Evolutionary conservation across 2,329 filamentous ascomycete species (phyloP).

Genomic region (Fusarium mundagurra): DNA sequence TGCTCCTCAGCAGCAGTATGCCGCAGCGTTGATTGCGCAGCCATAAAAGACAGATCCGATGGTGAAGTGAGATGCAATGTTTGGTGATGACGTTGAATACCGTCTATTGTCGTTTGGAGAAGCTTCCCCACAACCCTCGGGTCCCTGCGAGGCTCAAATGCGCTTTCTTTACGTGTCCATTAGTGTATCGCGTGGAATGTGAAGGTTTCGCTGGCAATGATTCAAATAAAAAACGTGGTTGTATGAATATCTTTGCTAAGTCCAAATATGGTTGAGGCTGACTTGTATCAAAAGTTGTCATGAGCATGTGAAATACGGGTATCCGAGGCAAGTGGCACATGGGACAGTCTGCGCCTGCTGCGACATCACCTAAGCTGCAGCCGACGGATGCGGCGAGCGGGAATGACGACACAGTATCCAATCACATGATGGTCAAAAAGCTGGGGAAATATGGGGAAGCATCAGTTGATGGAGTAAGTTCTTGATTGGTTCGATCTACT

Average conservation of each 20-base stretch:
- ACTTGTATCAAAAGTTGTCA: slow-evolving; percentile 11
- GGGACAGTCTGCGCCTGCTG: slow-evolving; percentile 25
- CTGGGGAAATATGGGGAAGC: slow-evolving; percentile 41
- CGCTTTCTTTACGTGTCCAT: slow-evolving; percentile 35
- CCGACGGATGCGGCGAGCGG: slow-evolving; percentile 40
- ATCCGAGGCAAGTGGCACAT: slow-evolving; percentile 45
- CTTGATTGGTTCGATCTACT: slow-evolving; percentile 10
- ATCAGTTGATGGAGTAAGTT: neutral
- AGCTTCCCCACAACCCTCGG: slow-evolving; percentile 37
- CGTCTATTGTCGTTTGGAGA: slow-evolving; percentile 9
- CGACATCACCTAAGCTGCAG: slow-evolving; percentile 32
- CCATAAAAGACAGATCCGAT: slow-evolving; percentile 65
- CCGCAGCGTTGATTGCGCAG: slow-evolving; percentile 85
- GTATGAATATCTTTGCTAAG: slow-evolving; percentile 3
- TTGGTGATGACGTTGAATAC: slow-evolving; percentile 25
- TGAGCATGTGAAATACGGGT: slow-evolving; percentile 44
- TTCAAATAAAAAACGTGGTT: neutral
- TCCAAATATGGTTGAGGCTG: slow-evolving; percentile 19
- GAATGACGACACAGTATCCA: slow-evolving; percentile 41
- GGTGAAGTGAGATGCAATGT: neutral
- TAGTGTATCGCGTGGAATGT: slow-evolving; percentile 1
- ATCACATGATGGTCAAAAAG: slow-evolving; percentile 43
- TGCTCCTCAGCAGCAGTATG: slow-evolving; percentile 72
- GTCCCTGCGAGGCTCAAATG: slow-evolving; percentile 31
- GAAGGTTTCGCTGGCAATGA: neutral